These are phyloP conservation scores for Hanseniaspora thailandica DNA, from an alignment of 805 yeast genomes.

Conservation along the genomic window DNA sequence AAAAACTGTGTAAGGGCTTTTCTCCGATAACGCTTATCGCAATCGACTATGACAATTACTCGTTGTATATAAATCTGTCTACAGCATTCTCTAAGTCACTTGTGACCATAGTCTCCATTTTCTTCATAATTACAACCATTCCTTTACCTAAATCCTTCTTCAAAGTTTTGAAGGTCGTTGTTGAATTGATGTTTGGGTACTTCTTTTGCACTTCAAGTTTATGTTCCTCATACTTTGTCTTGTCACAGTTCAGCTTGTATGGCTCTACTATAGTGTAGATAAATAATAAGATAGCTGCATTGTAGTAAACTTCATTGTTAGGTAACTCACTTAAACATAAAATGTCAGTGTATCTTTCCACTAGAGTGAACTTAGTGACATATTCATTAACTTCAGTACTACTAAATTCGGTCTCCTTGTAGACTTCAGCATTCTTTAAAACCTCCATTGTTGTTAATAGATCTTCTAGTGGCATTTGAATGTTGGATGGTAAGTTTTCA, in stretches of 20 bases:
- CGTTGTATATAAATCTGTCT: neutral
- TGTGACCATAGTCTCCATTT: neutral
- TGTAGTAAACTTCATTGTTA: neutral
- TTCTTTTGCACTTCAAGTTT: neutral
- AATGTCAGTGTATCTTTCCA: neutral
- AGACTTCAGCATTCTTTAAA: neutral
- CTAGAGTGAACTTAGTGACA: neutral
- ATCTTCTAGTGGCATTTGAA: neutral
- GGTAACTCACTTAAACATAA: neutral
- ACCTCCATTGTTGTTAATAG: neutral
- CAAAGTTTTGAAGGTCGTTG: neutral
- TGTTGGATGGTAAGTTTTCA: neutral
- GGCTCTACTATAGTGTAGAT: neutral
- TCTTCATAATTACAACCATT: neutral
- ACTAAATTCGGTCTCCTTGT: neutral
- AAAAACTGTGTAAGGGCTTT: neutral
- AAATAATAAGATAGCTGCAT: neutral
- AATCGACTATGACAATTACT: too few species aligned
- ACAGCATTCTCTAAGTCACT: neutral
- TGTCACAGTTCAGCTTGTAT: neutral
- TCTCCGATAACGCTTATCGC: neutral
- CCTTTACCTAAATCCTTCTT: neutral
- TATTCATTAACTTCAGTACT: neutral
- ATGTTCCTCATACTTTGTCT: neutral
- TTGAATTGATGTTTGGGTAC: too few species aligned